phyloP scores from a whole-genome alignment of 2,329 filamentous ascomycete species.

The Pestalotiopsis sp. region DNA sequence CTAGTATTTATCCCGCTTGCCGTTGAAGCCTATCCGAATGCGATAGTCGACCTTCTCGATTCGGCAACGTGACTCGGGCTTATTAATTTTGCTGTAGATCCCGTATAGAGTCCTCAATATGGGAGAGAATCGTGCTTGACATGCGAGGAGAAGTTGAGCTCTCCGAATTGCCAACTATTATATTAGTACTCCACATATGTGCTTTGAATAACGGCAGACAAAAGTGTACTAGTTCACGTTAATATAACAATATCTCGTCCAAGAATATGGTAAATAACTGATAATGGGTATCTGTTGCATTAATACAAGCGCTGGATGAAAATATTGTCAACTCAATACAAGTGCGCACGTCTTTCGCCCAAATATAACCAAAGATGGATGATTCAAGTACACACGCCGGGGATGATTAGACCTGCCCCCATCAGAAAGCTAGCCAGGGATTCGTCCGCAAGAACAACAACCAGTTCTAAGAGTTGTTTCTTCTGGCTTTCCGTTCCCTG shows the following conservation, averaged over 20 bases:
- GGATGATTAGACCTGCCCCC: too few species aligned
- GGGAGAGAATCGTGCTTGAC: neutral
- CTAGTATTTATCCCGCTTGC: too few species aligned
- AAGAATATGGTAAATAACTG: neutral
- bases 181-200: neutral
- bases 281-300: neutral
- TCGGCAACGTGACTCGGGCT: neutral
- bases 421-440: too few species aligned
- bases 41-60: slow-evolving; percentile 4
- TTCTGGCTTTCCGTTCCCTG: slow-evolving; percentile 5
- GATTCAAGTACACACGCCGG: too few species aligned
- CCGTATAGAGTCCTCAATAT: neutral
- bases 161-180: neutral
- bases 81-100: neutral
- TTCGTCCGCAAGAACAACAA: too few species aligned
- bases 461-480: neutral
- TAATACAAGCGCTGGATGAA: neutral
- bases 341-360: neutral
- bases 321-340: neutral
- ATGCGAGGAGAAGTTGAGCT: neutral
- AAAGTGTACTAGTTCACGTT: too few species aligned
- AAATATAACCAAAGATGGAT: neutral
- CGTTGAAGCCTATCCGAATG: neutral
- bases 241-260: neutral
- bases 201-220: too few species aligned